These are phyloP conservation scores for Lupinus albus DNA, from an alignment of 306 rosid genomes.

Conservation along the genomic window DNA sequence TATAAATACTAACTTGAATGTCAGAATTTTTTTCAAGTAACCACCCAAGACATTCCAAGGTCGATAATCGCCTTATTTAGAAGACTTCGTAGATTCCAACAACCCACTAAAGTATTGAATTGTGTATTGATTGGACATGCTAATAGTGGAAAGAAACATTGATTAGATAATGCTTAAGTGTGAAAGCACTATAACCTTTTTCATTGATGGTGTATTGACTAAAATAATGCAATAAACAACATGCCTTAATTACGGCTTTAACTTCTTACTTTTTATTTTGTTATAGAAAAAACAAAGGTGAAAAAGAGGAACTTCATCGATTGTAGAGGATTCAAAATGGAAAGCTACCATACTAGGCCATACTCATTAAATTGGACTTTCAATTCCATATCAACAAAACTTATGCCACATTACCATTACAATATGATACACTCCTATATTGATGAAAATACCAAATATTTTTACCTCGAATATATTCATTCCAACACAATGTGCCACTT, in stretches of 20 bases:
- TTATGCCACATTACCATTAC: conserved; percentile 51
- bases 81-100: too few relatives aligned
- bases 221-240: conserved; percentile 24
- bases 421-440: conserved; percentile 51
- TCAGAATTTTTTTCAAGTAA: too few relatives aligned
- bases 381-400: conserved; percentile 38
- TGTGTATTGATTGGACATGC: conserved; percentile 44
- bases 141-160: conserved; percentile 40
- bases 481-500: conserved; percentile 52
- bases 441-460: conserved; percentile 54
- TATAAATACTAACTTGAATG: too few relatives aligned
- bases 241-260: conserved; percentile 26
- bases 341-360: conserved; percentile 32
- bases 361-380: conserved; percentile 38
- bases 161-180: conserved; percentile 37
- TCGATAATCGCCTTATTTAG: too few relatives aligned
- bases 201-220: conserved; percentile 33
- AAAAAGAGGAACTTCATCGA: conserved; percentile 37
- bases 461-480: conserved; percentile 41
- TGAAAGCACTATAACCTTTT: conserved; percentile 35
- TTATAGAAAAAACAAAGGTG: conserved; percentile 23
- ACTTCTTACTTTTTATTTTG: conserved; percentile 11
- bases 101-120: conserved; percentile 39
- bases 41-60: too few relatives aligned
- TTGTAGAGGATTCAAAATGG: conserved; percentile 37